A percentile compares a stretch with the other conserved stretches of the same genome.
Conservation (phyloP, 345 rosid genomes). For the Euclidium syriacum region DNA sequence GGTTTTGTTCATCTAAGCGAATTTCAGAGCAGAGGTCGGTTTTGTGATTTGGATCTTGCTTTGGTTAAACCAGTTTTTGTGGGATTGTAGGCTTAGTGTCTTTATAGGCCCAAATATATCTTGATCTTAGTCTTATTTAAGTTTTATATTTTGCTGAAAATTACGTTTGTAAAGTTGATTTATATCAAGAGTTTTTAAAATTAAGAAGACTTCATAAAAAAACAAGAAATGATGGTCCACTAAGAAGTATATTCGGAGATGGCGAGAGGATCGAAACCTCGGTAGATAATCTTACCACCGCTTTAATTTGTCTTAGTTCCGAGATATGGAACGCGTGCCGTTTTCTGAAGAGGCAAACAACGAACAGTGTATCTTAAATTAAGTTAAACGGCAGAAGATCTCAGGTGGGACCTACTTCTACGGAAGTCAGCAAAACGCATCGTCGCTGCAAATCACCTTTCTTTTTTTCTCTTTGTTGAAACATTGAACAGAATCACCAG, state of each 20-base stretch:
- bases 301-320: neutral
- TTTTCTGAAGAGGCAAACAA: neutral
- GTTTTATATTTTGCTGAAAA: neutral
- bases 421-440: constrained; percentile 31
- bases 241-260: constrained; percentile 13
- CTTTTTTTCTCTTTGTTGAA: neutral
- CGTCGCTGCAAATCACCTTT: constrained; percentile 22
- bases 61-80: neutral
- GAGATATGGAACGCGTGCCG: neutral
- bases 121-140: neutral
- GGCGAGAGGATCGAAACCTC: constrained; percentile 3
- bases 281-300: neutral
- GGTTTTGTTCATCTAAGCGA: no score
- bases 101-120: neutral
- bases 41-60: neutral
- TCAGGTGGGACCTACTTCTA: constrained; percentile 5
- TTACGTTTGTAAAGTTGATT: neutral
- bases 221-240: neutral
- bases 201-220: neutral
- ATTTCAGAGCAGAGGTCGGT: neutral
- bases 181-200: neutral
- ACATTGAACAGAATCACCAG: constrained; percentile 8
- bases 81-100: neutral
- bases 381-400: constrained; percentile 13
- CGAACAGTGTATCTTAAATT: neutral